phyloP scores from a whole-genome alignment of 176 grass and related monocot genomes.

The Bothriochloa decipiens region DNA sequence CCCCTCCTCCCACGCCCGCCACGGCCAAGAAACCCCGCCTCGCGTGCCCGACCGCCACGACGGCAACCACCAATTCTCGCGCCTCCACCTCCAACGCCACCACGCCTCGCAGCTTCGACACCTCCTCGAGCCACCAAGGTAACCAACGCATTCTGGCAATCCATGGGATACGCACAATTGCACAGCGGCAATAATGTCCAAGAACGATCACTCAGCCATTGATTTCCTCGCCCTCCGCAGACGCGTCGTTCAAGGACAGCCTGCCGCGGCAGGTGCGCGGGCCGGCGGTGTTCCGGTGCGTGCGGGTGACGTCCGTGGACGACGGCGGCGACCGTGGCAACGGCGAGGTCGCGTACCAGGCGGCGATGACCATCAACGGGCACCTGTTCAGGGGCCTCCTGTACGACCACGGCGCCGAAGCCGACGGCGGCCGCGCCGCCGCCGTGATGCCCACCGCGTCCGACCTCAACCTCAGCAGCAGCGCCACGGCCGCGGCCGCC shows the following conservation, averaged over 20 bases:
- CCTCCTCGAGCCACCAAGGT: constrained; percentile 93
- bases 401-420: constrained; percentile 78
- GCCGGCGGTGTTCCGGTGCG: constrained; percentile 93
- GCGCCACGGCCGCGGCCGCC: constrained; percentile 6
- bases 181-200: not conserved
- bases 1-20: constrained; percentile 21
- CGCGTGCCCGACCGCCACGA: constrained; percentile 57
- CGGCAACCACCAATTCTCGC: constrained; percentile 59
- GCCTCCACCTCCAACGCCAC: constrained; percentile 81
- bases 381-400: constrained; percentile 92
- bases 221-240: constrained; percentile 26
- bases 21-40: constrained; percentile 66
- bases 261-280: constrained; percentile 82
- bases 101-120: constrained; percentile 84
- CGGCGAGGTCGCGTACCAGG: constrained; percentile 93
- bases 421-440: constrained; percentile 39
- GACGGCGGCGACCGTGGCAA: constrained; percentile 38
- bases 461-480: constrained; percentile 79
- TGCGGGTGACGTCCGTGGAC: constrained; percentile 80
- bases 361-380: constrained; percentile 82
- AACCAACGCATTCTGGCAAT: not conserved
- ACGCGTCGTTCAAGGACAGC: constrained; percentile 61
- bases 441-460: constrained; percentile 56
- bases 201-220: not conserved
- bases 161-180: not conserved